Evolutionary conservation across 2,329 filamentous ascomycete genomes (phyloP), one percentile per base, ranked within the genome.

Genomic region (Clarireedia sp.): DNA sequence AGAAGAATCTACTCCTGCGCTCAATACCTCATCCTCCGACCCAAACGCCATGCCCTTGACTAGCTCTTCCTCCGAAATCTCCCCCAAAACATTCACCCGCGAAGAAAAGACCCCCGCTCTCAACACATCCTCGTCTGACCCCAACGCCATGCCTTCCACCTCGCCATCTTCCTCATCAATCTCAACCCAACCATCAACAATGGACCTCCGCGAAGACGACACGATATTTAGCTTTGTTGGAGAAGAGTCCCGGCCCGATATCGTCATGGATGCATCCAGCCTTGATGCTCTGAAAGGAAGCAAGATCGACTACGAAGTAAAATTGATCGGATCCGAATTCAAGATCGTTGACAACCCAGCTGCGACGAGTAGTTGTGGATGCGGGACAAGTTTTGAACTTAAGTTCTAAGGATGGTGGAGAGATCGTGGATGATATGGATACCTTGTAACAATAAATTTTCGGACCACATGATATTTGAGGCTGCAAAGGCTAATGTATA

Each of bases 321-420:
- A 97, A 75, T 75, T 99, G 72, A 96, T 96, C 67, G 87, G 87
- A 24, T 89, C 86, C 66, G 91, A 97, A 73, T 99, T 99, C 72
- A 96, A 95, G 77, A 90, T 99, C 67, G 85, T 90, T 58, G 91
- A 95, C 65, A 99, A 97, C 67, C 94, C 94, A 0, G 77, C 83
- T 41, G 94, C 94, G 4, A 90, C 87, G 56, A 97, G 91, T 72
- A 96, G 89, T 70, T 99, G 94, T 74, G 94, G 94, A 1, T 99
- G 94, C 72, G 94, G 94, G 7, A 96, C 92, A 16, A 97, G 92
- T 69, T 99, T 99, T 72, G 94, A 97, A 73, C 90, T 97, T 62
- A 90, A 91, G 69, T 51, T 55, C 33, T 51, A 72, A 80, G 38
- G 29, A 33, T 33, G 29, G 29, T 9, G 29, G 9, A 33, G 29